Conservation (phyloP, 306 rosid species). For the Calophaca sinica region DNA sequence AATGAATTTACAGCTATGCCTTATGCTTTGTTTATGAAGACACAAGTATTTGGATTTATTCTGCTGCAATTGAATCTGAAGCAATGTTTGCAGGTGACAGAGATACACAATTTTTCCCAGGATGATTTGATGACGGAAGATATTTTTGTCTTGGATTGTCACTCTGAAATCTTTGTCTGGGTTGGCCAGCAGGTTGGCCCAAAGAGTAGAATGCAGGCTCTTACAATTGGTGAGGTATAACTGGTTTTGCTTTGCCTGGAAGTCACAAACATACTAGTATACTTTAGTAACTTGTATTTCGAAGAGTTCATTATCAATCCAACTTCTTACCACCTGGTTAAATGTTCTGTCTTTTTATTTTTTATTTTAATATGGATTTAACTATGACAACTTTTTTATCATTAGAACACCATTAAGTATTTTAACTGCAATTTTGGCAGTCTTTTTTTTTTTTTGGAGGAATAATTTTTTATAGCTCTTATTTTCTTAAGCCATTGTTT, state of each 20-base stretch:
- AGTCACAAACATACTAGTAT: conserved; percentile 36
- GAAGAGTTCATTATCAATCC: background rate
- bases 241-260: conserved; percentile 46
- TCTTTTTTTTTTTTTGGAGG: background rate
- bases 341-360: background rate
- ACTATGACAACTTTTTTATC: conserved; percentile 26
- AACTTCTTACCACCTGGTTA: background rate
- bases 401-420: conserved; percentile 16
- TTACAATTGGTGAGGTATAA: conserved; percentile 93
- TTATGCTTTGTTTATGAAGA: conserved; percentile 37
- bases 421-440: conserved; percentile 13
- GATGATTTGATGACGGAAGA: conserved; percentile 99
- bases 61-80: conserved; percentile 44
- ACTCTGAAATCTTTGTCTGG: conserved; percentile 89
- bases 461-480: conserved; percentile 2
- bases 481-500: background rate
- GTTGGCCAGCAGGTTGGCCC: conserved; percentile 87
- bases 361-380: conserved; percentile 21
- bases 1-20: background rate
- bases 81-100: conserved; percentile 70
- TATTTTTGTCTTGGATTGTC: conserved; percentile 79
- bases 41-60: conserved; percentile 17
- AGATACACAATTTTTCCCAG: conserved; percentile 92
- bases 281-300: conserved; percentile 27
- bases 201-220: conserved; percentile 70